Conservation (phyloP, 2,329 filamentous ascomycete genomes). For the Alternaria arbusti region DNA sequence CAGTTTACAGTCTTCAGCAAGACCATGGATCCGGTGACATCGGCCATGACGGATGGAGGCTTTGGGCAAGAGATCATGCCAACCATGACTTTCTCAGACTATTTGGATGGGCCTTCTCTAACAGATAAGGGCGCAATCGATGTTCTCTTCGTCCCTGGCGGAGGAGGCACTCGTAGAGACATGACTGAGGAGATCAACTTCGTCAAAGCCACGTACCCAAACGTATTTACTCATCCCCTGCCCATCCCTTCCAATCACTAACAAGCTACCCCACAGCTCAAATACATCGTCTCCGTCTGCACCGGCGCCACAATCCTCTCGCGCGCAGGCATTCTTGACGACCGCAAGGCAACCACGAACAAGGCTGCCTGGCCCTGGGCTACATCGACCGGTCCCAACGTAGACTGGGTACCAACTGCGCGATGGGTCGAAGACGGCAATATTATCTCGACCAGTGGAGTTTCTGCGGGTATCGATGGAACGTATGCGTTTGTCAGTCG, state of each 20-base stretch:
- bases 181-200: conserved; percentile 54
- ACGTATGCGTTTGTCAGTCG: conserved; percentile 62
- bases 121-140: conserved; percentile 53
- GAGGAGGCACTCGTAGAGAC: conserved; percentile 55
- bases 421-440: conserved; percentile 71
- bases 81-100: conserved; percentile 60
- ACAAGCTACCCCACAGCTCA: conserved; percentile 12
- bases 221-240: conserved; percentile 37
- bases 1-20: conserved; percentile 33
- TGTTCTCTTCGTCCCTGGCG: conserved; percentile 70
- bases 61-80: conserved; percentile 53
- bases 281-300: conserved; percentile 69
- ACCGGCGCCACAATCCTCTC: conserved; percentile 68
- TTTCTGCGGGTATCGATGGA: conserved; percentile 68
- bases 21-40: conserved; percentile 38
- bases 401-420: conserved; percentile 60
- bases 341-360: conserved; percentile 68
- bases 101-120: conserved; percentile 40
- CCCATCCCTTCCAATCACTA: neutral
- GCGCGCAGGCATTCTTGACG: conserved; percentile 65
- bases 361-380: conserved; percentile 62
- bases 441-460: conserved; percentile 68
- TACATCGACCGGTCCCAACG: conserved; percentile 56
- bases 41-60: conserved; percentile 22
- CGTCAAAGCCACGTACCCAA: conserved; percentile 56